Conservation (phyloP, 2,329 filamentous ascomycete genomes). For the Pseudocercospora musae region DNA sequence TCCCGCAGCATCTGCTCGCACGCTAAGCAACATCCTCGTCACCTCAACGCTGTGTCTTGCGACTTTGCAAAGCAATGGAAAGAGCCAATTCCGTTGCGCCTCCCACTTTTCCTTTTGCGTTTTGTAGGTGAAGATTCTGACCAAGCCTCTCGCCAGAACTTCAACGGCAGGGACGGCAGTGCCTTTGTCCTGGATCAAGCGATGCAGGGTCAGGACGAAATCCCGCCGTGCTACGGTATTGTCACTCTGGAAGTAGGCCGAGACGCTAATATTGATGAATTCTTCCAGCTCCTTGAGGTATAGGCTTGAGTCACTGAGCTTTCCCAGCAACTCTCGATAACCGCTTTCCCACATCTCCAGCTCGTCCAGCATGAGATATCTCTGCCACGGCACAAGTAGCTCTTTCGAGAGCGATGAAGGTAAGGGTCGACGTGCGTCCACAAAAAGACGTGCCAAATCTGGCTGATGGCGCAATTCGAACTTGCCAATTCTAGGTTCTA, state of each 20-base stretch:
- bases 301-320: slow-evolving; percentile 19
- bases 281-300: slow-evolving; percentile 21
- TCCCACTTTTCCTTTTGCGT: slow-evolving; percentile 27
- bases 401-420: slow-evolving; percentile 17
- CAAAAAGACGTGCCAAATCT: slow-evolving; percentile 24
- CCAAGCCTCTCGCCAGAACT: slow-evolving; percentile 21
- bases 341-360: slow-evolving; percentile 20
- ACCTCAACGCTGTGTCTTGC: slow-evolving; percentile 21
- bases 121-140: slow-evolving; percentile 24
- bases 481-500: slow-evolving; percentile 10
- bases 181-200: slow-evolving; percentile 11
- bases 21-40: slow-evolving; percentile 19
- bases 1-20: slow-evolving; percentile 23
- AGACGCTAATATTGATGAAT: slow-evolving; percentile 21
- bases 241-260: slow-evolving; percentile 23
- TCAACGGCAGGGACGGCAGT: slow-evolving; percentile 16
- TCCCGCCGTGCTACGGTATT: slow-evolving; percentile 14
- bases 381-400: slow-evolving; percentile 23
- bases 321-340: slow-evolving; percentile 17
- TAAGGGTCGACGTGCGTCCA: slow-evolving; percentile 21
- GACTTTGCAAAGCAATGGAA: slow-evolving; percentile 22
- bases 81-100: slow-evolving; percentile 24
- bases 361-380: slow-evolving; percentile 23
- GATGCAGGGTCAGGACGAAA: slow-evolving; percentile 20
- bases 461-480: slow-evolving; percentile 25